phyloP scores from a whole-genome alignment of 192 early-diverging fungal species.

The Haplosporangium gracile region DNA sequence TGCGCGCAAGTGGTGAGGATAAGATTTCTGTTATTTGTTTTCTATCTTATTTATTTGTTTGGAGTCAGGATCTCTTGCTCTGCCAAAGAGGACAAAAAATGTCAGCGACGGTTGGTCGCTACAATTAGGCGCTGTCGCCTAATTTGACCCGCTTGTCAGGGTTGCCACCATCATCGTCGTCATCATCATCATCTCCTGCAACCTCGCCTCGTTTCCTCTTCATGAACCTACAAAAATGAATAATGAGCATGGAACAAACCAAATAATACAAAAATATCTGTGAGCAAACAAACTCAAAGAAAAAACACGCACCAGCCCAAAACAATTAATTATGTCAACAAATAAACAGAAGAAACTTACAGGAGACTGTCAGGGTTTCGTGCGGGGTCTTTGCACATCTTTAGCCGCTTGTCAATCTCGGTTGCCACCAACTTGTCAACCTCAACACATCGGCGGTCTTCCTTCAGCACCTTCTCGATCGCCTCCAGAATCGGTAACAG shows the following conservation, averaged over 20 bases:
- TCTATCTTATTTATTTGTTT: background rate
- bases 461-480: constrained; percentile 62
- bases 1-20: background rate
- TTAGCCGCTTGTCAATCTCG: constrained; percentile 73
- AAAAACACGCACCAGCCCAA: background rate
- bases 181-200: constrained; percentile 48
- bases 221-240: background rate
- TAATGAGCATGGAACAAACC: background rate
- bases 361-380: constrained; percentile 74
- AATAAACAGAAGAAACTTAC: background rate
- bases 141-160: constrained; percentile 31
- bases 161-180: constrained; percentile 33
- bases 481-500: constrained; percentile 65
- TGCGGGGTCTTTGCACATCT: constrained; percentile 78
- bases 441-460: constrained; percentile 50
- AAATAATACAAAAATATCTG: background rate
- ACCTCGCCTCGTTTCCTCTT: constrained; percentile 9
- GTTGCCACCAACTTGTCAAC: constrained; percentile 62
- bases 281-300: background rate
- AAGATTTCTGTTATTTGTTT: background rate
- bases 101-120: background rate
- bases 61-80: background rate
- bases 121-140: constrained; percentile 10
- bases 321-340: background rate
- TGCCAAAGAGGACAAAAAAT: background rate